Conservation (phyloP, 2,329 filamentous ascomycete species). For the Thielaviopsis populi region DNA sequence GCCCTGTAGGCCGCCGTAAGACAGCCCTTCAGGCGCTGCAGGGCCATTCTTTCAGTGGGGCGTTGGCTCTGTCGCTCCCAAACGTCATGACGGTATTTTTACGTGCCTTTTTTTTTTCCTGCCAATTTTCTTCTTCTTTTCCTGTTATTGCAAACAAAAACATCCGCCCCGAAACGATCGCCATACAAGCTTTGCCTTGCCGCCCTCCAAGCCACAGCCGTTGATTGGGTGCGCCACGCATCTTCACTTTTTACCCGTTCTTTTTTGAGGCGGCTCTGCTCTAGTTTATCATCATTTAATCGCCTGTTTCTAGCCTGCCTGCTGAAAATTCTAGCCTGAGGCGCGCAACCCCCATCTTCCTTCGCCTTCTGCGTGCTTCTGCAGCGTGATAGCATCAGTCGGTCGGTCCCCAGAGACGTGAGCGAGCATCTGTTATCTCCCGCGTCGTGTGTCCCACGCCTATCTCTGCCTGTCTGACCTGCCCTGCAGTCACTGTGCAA, state of each 20-base stretch:
- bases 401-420: not conserved
- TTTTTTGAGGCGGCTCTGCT: not conserved
- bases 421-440: not conserved
- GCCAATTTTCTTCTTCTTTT: not conserved
- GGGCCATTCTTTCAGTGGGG: not conserved
- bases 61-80: not conserved
- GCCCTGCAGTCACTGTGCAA: too few relatives aligned
- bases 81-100: conserved; percentile 8
- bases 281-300: not conserved
- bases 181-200: not conserved
- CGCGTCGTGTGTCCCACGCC: not conserved
- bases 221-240: not conserved
- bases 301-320: not conserved
- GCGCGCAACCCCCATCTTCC: not conserved
- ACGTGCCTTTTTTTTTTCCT: not conserved
- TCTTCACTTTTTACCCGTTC: not conserved
- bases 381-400: not conserved
- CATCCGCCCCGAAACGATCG: not conserved
- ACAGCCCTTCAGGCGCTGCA: not conserved
- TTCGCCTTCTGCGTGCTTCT: conserved; percentile 4
- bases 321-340: not conserved
- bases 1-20: not conserved
- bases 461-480: not conserved
- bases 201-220: not conserved
- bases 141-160: not conserved